These are phyloP conservation scores for Posidonia australis DNA, from an alignment of 106 monocot genomes.

Conservation along the genomic window DNA sequence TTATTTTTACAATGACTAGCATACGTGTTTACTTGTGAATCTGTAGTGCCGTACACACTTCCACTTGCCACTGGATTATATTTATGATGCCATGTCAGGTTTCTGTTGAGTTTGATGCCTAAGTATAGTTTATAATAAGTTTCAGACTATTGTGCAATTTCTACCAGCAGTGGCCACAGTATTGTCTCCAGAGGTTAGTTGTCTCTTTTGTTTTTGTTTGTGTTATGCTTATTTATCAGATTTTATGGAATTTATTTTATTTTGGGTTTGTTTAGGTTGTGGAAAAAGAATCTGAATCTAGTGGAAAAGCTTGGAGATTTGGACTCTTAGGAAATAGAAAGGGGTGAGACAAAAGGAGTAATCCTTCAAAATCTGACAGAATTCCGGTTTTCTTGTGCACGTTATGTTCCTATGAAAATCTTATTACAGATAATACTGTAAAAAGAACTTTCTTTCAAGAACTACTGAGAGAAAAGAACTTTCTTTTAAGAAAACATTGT, in stretches of 20 bases:
- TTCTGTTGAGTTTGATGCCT: constrained; percentile 89
- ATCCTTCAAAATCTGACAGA: constrained; percentile 94
- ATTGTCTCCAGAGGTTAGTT: constrained; percentile 75
- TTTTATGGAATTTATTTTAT: neutral
- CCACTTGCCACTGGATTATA: too few species aligned
- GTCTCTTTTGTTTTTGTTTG: neutral
- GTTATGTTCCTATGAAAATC: neutral
- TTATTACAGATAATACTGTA: too few species aligned
- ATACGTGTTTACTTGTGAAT: too few species aligned
- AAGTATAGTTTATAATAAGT: constrained; percentile 84
- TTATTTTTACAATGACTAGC: too few species aligned
- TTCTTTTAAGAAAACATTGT: too few species aligned
- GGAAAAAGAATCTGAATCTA: constrained; percentile 69
- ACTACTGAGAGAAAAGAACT: too few species aligned
- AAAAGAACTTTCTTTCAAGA: too few species aligned
- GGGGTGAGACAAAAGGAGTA: constrained; percentile 89
- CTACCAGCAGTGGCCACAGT: constrained; percentile 74
- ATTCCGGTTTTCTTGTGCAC: constrained; percentile 93
- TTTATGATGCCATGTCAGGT: constrained; percentile 27
- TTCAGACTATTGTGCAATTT: constrained; percentile 69
- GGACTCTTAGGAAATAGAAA: constrained; percentile 91
- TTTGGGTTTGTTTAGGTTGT: constrained; percentile 25
- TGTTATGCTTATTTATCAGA: neutral
- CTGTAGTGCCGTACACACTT: too few species aligned
- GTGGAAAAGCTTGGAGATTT: constrained; percentile 77